Base-by-base conservation (phyloP, 1,284 basidiomycete genomes). In the Coniferiporia weirii region DNA sequence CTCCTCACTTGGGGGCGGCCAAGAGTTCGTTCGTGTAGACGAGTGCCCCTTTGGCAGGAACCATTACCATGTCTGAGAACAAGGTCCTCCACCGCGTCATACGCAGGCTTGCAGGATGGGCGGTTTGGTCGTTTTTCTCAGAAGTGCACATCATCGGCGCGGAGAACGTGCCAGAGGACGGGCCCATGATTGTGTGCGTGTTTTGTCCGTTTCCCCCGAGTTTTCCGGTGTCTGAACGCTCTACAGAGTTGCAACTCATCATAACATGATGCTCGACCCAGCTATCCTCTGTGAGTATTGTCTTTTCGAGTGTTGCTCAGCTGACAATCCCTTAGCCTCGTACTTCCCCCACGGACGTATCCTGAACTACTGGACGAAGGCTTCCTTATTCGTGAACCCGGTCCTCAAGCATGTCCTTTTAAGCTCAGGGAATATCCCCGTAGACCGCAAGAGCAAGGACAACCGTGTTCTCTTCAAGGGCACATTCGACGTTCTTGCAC, bases 301-400 rank as follows among this genome's bases (percentile, higher is more conserved):
- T 35, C 44, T 35, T 44, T 13, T 56, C 46, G 58, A 52, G 57
- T 65, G 60, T 61, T 59, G 61, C 20, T 63, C 62, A 50, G 56
- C 52, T 55, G 51, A 50, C 47, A 57, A 52, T 1, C 67, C 65
- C 63, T 58, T 68, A 92, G 89, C 90, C 13, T 83, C 83, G 53
- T 81, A 82, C 51, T 91, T 94, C 70, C 93, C 91, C 34, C 81
- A 89, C 70, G 72, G 76, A 57, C 80, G 93, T 56, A 87, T 90
- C 49, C 73, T 98, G 50, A 93, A 98, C 71, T 98, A 97, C 71
- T 98, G 95, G 94, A 93, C 91, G 65, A 92, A 95, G 80, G 84
- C 85, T 5, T 79, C 79, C 44, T 75, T 98, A 59, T 97, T 96
- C 72, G 81, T 76, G 27, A 87, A 95, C 71, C 91, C 90, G 1